Base-by-base conservation (phyloP, 495 filamentous ascomycete species). In the Neurospora intermedia region DNA sequence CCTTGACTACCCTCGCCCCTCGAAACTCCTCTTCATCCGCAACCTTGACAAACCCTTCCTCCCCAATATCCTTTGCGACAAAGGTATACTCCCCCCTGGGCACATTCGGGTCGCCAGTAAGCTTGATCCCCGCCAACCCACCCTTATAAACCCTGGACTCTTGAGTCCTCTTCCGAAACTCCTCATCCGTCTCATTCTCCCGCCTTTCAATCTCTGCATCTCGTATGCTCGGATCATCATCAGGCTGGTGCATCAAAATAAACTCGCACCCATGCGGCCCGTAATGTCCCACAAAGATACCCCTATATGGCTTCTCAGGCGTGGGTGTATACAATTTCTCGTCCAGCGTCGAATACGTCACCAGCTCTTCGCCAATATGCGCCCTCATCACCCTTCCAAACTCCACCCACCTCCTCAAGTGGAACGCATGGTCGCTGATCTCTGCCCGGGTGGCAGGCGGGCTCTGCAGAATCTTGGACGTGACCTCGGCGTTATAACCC, bases 241-340 rank as follows among this genome's bases (percentile, higher is more conserved):
- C 90, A 18, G 86, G 85, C 80, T 98, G 95, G 72, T 91, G 80
- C 43, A 98, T 84, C 6, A 94, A 83, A 11, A 97, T 78, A 74
- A 97, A 96, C 79, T 98, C 94, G 80, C 92, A 96, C 3, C 94
- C 93, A 77, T 98, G 94, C 0, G 87, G 89, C 15, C 89, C 90
- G 77, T 96, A 97, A 77, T 97, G 94, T 6, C 95, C 95, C 11
- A 95, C 91, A 92, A 93, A 98, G 31, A 98, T 91, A 0, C 95
- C 95, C 74, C 92, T 90, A 77, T 88, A 97, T 1, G 93, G 94
- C 78, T 93, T 93, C 48, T 89, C 84, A n/a, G 80, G 79, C 0
- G 93, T 94, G 0, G 94, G 93, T 0, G 89, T 94, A 77, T 96
- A 97, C 31, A 89, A 78, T 6, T 81, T 83, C 16, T 88, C 86